Evolutionary conservation across 345 rosid species (phyloP).

Genomic region (Lagerstroemia speciosa): DNA sequence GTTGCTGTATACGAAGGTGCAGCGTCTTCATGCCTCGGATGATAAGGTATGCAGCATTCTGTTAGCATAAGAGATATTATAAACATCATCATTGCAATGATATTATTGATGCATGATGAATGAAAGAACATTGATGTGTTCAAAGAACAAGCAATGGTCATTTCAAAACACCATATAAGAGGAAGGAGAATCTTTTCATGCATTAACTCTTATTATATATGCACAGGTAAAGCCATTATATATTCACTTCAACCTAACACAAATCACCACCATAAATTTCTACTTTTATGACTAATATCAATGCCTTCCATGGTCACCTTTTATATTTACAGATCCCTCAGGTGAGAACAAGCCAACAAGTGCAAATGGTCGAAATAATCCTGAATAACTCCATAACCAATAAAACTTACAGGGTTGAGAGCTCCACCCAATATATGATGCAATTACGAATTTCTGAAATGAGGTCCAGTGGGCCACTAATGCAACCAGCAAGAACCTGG

Average conservation of each 20-base stretch:
- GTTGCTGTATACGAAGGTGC: conserved; percentile 98
- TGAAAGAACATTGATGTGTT: neutral
- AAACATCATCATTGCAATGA: neutral
- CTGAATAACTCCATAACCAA: neutral
- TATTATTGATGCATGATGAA: neutral
- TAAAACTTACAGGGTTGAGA: conserved; percentile 71
- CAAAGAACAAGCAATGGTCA: neutral
- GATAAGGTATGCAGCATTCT: conserved; percentile 90
- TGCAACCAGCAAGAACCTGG: conserved; percentile 94
- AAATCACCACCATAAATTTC: neutral
- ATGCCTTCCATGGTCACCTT: neutral
- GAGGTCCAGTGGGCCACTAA: conserved; percentile 74
- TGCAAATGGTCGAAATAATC: neutral
- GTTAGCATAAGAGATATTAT: conserved; percentile 14
- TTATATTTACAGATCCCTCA: neutral
- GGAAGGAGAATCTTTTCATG: neutral
- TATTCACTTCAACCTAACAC: neutral
- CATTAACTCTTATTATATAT: neutral
- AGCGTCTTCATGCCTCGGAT: conserved; percentile 99
- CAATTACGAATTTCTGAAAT: conserved; percentile 70
- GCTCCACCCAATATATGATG: conserved; percentile 93
- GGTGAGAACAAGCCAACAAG: neutral
- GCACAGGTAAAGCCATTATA: neutral
- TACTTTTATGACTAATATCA: neutral
- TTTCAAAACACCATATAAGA: neutral